A percentile compares a stretch with the other conserved stretches of the same genome.
These are phyloP conservation scores for Metschnikowia lachancei DNA, from an alignment of 805 yeast species.

Conservation along the genomic window DNA sequence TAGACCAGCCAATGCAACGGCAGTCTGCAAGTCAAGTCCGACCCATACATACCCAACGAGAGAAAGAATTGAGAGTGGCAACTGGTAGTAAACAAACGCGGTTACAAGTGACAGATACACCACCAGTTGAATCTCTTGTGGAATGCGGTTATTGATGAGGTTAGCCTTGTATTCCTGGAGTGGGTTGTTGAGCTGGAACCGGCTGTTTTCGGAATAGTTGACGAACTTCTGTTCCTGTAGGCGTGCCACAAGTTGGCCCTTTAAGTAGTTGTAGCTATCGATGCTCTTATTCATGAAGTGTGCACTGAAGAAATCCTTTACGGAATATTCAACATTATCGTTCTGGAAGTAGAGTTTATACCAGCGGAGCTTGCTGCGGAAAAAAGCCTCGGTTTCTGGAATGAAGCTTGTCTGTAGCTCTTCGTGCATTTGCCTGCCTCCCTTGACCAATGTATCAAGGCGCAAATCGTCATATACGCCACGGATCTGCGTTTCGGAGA, in stretches of 20 bases:
- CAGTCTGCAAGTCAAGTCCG: constrained; percentile 32
- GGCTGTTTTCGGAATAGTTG: constrained; percentile 15
- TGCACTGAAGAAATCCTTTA: constrained; percentile 37
- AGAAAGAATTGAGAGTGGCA: constrained; percentile 36
- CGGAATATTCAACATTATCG: constrained; percentile 42
- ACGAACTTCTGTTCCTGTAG: constrained; percentile 29
- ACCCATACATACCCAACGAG: constrained; percentile 32
- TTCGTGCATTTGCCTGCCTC: constrained; percentile 31
- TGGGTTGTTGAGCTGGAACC: constrained; percentile 26
- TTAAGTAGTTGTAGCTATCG: constrained; percentile 34
- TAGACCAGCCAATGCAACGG: constrained; percentile 33
- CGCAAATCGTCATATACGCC: constrained; percentile 23
- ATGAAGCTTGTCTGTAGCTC: constrained; percentile 37
- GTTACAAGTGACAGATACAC: constrained; percentile 29
- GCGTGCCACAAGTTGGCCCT: constrained; percentile 37
- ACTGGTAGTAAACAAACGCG: constrained; percentile 37
- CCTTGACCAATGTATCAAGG: constrained; percentile 25
- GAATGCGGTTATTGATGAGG: constrained; percentile 28
- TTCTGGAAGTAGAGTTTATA: constrained; percentile 42
- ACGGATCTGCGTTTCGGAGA: constrained; percentile 19
- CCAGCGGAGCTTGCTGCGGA: constrained; percentile 35
- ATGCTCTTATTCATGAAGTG: constrained; percentile 40
- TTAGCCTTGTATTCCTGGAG: constrained; percentile 29
- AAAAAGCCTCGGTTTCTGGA: constrained; percentile 32
- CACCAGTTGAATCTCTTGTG: constrained; percentile 37